Conservation (phyloP, 2,329 filamentous ascomycete genomes). For the Verticillium klebahnii region DNA sequence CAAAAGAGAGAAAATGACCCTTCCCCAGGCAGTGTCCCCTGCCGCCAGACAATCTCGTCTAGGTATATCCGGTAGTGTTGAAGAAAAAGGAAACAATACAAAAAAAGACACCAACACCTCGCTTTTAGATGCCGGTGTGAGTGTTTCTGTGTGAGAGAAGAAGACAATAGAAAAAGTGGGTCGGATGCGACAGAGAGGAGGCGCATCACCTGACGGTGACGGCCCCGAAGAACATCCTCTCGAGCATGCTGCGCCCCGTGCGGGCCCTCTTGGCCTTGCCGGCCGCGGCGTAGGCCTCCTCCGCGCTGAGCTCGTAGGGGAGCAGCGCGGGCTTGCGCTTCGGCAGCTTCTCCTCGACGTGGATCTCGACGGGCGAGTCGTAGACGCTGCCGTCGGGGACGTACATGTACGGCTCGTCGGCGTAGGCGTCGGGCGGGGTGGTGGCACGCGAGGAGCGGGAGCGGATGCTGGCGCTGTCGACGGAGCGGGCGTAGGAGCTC, state of each 20-base stretch:
- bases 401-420: slow-evolving; percentile 39
- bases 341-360: slow-evolving; percentile 30
- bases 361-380: slow-evolving; percentile 44
- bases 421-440: slow-evolving; percentile 42
- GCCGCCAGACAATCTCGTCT: background rate
- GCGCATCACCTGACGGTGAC: slow-evolving; percentile 31
- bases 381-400: slow-evolving; percentile 36
- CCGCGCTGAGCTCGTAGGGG: slow-evolving; percentile 49
- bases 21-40: background rate
- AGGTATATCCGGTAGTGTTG: background rate
- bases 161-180: slow-evolving; percentile 6
- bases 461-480: slow-evolving; percentile 41
- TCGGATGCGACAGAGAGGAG: background rate
- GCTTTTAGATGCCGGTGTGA: slow-evolving; percentile 8
- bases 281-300: slow-evolving; percentile 40
- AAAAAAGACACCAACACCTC: slow-evolving; percentile 9
- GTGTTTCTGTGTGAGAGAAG: slow-evolving; percentile 8
- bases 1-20: background rate
- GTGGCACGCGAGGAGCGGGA: slow-evolving; percentile 44
- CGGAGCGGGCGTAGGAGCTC: slow-evolving; percentile 44
- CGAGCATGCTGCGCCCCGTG: slow-evolving; percentile 41
- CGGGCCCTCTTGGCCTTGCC: slow-evolving; percentile 44
- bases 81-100: background rate
- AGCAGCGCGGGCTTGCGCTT: slow-evolving; percentile 29
- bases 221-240: slow-evolving; percentile 43